Base-by-base conservation (phyloP, 768 basidiomycete species). In the Suillus clintonianus region DNA sequence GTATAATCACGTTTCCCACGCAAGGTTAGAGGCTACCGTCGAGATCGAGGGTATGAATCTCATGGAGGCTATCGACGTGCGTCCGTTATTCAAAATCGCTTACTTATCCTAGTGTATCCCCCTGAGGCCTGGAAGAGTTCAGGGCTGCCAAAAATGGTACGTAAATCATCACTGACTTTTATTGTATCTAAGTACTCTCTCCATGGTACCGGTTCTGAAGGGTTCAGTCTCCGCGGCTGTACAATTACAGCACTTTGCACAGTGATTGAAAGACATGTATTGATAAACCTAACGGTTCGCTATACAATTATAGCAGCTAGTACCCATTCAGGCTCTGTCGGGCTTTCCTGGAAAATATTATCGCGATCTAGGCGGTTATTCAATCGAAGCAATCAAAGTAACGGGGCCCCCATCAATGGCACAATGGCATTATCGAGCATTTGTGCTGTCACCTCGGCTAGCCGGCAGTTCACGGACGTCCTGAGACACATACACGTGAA, bases 141-240 rank as follows among this genome's bases (percentile, higher is more conserved):
- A 69, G 70, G 71, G 71, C 59, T 60, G 63, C 43, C 15, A 30
- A 63, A 67, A 62, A 66, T n/a, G 55, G 61, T 55, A 64, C n/a
- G 64, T 64, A 67, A 70, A 67, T 71, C 62, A 48, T 48, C 48
- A 24, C n/a, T 63, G 59, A 60, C 62, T 63, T 60, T 65, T 62
- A 32, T 42, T 50, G 48, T 37, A 54, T 51, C 13, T 22, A 62
- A 47, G 56, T 53, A 42, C 68, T 66, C 62, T 69, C 71, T 75
- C 70, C 75, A 73, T 34, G 60, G 61, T 66, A 57, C 62, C 53
- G 73, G 75, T 71, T 62, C 66, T 65, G 56, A 56, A 27, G 27
- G 4, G 27, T 55, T 42, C 15, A 48, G 59, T 36, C 43, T 63
- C 69, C 69, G 69, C 70, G 74, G 69, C 65, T 60, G 57, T 63